These are phyloP conservation scores for Singerocomus inundabilis DNA, from an alignment of 1,284 basidiomycete species.

Conservation along the genomic window DNA sequence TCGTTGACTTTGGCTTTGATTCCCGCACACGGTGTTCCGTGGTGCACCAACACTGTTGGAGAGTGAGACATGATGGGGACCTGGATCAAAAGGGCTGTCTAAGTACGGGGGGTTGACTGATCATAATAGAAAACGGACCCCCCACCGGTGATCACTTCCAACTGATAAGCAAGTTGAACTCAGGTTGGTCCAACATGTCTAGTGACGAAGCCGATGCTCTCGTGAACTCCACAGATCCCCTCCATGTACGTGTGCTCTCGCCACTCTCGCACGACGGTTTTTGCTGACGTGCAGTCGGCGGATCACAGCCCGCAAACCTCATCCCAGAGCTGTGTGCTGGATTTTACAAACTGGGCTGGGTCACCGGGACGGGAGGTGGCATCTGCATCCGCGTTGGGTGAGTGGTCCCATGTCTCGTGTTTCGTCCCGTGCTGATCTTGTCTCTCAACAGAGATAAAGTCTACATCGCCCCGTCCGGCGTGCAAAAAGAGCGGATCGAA, in stretches of 20 bases:
- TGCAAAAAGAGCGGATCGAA: constrained; percentile 84
- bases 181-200: constrained; percentile 22
- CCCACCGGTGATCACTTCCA: too few species aligned
- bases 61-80: too few species aligned
- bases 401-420: constrained; percentile 19
- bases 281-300: too few species aligned
- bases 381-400: constrained; percentile 74
- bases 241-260: constrained; percentile 44
- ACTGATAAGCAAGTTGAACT: too few species aligned
- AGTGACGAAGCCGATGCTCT: constrained; percentile 22
- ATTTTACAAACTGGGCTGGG: constrained; percentile 64
- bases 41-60: too few species aligned
- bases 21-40: too few species aligned
- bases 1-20: too few species aligned
- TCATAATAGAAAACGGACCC: too few species aligned
- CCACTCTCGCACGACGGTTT: background rate
- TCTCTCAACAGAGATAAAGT: constrained; percentile 58
- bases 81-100: too few species aligned
- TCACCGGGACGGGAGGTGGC: constrained; percentile 60
- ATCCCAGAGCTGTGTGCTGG: constrained; percentile 73
- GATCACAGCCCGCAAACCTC: constrained; percentile 73
- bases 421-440: background rate
- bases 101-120: too few species aligned
- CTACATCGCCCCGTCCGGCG: constrained; percentile 84
- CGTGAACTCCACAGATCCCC: constrained; percentile 40